Conservation (phyloP, 2,329 filamentous ascomycete genomes). For the Fusarium zealandicum region DNA sequence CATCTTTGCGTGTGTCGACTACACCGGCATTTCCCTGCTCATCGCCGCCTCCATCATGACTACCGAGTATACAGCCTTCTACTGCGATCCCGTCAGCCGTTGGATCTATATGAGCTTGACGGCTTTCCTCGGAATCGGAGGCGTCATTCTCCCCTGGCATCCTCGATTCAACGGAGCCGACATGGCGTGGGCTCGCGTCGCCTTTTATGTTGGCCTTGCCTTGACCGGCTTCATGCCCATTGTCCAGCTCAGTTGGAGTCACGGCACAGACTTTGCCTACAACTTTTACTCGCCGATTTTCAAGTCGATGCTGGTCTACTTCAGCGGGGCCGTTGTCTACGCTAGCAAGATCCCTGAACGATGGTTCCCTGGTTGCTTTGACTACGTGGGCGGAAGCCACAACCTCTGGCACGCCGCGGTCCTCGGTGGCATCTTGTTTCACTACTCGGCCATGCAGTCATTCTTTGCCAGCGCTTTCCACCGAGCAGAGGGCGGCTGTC, state of each 20-base stretch:
- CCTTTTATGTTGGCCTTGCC: constrained; percentile 88
- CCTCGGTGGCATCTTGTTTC: constrained; percentile 93
- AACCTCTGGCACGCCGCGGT: constrained; percentile 98
- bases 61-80: constrained; percentile 98
- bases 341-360: constrained; percentile 91
- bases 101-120: constrained; percentile 88
- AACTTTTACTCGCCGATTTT: constrained; percentile 88
- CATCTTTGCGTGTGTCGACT: constrained; percentile 96
- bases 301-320: constrained; percentile 87
- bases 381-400: constrained; percentile 94
- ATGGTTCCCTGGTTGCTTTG: constrained; percentile 91
- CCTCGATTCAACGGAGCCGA: constrained; percentile 91
- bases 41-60: constrained; percentile 98
- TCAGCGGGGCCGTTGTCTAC: constrained; percentile 84
- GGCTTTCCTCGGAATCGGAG: constrained; percentile 79
- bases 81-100: constrained; percentile 89
- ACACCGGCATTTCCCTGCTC: constrained; percentile 94
- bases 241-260: constrained; percentile 79
- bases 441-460: constrained; percentile 94
- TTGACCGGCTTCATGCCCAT: constrained; percentile 90
- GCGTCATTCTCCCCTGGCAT: constrained; percentile 94
- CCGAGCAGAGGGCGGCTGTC: constrained; percentile 68
- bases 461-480: constrained; percentile 84
- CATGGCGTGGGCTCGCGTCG: constrained; percentile 91
- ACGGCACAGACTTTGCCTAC: constrained; percentile 80